A percentile compares a stretch with the other conserved stretches of the same genome.
phyloP scores from a whole-genome alignment of 208 protist species.

The Trypanosoma melophagium region DNA sequence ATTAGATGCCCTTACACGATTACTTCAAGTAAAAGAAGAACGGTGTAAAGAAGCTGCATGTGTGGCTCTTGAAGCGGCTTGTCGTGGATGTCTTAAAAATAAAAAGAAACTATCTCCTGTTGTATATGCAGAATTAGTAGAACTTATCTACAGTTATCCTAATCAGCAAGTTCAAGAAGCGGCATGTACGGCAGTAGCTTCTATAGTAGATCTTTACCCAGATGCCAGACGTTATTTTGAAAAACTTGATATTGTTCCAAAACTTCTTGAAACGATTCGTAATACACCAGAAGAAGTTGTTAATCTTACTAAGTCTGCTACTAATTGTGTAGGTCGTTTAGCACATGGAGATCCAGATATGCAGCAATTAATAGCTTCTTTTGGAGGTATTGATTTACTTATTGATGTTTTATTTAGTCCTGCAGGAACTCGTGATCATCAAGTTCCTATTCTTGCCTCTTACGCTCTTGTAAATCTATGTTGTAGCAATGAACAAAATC shows the following conservation, averaged over 20 bases:
- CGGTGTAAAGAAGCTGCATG: conserved; percentile 90
- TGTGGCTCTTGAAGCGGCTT: conserved; percentile 83
- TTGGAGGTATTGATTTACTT: conserved; percentile 82
- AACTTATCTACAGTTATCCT: conserved; percentile 85
- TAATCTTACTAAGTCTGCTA: conserved; percentile 84
- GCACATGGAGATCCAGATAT: conserved; percentile 80
- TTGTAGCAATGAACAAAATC: conserved; percentile 81
- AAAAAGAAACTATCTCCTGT: conserved; percentile 51
- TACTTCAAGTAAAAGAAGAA: conserved; percentile 86
- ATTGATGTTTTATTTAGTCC: conserved; percentile 87
- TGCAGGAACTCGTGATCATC: conserved; percentile 81
- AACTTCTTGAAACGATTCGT: conserved; percentile 86
- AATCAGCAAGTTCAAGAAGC: conserved; percentile 92
- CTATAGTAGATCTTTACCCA: conserved; percentile 75
- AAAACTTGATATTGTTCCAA: conserved; percentile 73
- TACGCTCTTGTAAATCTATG: conserved; percentile 90
- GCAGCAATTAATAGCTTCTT: conserved; percentile 72
- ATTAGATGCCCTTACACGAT: conserved; percentile 63
- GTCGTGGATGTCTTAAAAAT: conserved; percentile 71
- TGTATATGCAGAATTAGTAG: conserved; percentile 71
- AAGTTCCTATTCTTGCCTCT: conserved; percentile 87
- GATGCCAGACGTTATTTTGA: conserved; percentile 62
- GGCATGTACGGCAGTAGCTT: conserved; percentile 80
- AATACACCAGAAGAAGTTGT: conserved; percentile 85
- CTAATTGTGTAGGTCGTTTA: conserved; percentile 85